phyloP scores from a whole-genome alignment of 352 stramenopile species.

The Pythium folliculosum region DNA sequence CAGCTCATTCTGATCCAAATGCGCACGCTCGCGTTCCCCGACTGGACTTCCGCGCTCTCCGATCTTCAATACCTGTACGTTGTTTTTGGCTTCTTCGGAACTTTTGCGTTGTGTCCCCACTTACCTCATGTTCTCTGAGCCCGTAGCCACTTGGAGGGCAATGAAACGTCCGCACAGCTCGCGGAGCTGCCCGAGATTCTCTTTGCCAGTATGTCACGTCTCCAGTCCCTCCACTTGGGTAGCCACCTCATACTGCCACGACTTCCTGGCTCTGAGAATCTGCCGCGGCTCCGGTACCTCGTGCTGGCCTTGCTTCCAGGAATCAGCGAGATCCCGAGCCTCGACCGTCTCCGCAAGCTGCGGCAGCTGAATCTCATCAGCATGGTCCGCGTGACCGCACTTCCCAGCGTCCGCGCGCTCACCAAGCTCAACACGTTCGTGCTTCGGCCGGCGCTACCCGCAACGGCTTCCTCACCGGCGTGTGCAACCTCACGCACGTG shows the following conservation, averaged over 20 bases:
- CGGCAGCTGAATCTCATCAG: slow-evolving; percentile 17
- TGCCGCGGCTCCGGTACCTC: slow-evolving; percentile 20
- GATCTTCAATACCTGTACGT: neutral
- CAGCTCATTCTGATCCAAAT: neutral
- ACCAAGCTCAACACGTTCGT: slow-evolving; percentile 11
- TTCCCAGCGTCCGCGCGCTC: slow-evolving; percentile 2
- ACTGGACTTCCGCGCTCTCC: neutral
- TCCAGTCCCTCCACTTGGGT: slow-evolving; percentile 26
- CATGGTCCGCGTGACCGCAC: neutral
- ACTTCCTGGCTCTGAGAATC: neutral
- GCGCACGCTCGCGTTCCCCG: neutral
- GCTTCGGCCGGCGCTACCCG: slow-evolving; percentile 10
- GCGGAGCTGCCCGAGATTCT: neutral
- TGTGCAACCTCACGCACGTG: slow-evolving; percentile 16
- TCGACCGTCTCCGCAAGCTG: slow-evolving; percentile 12
- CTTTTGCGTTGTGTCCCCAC: too few relatives aligned
- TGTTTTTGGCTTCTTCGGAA: neutral
- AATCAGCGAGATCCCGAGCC: slow-evolving; percentile 13
- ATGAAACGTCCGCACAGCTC: slow-evolving; percentile 8
- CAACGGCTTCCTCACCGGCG: slow-evolving; percentile 22
- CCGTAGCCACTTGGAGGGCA: slow-evolving; percentile 22
- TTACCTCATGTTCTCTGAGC: slow-evolving; percentile 12
- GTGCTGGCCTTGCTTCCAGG: slow-evolving; percentile 13
- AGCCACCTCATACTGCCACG: neutral
- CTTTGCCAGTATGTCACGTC: slow-evolving; percentile 11